phyloP scores from a whole-genome alignment of 2,329 filamentous ascomycete species.

The Fusarium sp. region DNA sequence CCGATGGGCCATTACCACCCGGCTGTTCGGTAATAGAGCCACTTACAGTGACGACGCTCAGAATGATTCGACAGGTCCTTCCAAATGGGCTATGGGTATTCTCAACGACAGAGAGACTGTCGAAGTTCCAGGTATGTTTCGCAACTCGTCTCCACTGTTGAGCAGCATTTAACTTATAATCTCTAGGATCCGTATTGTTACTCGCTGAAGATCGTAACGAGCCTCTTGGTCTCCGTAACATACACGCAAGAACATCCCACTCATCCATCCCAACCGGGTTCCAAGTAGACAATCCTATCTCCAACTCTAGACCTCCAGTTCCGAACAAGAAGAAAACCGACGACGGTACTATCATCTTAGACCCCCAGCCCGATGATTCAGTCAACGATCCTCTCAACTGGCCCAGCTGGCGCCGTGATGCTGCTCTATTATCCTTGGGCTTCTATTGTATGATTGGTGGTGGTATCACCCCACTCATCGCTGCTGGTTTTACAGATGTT shows the following conservation, averaged over 20 bases:
- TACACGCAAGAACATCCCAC: constrained; percentile 4
- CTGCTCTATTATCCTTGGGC: constrained; percentile 5
- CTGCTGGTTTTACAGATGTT: constrained; percentile 1
- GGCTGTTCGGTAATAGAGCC: neutral
- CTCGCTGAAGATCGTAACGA: constrained; percentile 9
- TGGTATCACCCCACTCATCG: constrained; percentile 11
- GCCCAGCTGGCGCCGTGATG: constrained; percentile 6
- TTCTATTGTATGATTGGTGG: constrained; percentile 11
- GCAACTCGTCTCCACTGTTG: too few species aligned
- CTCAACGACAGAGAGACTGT: constrained; percentile 4
- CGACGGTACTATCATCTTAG: constrained; percentile 6
- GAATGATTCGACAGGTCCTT: neutral
- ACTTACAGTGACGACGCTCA: neutral
- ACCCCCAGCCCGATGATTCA: constrained; percentile 6
- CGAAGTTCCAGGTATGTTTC: constrained; percentile 1
- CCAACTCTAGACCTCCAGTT: neutral
- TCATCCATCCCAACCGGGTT: constrained; percentile 5
- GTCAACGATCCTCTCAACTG: constrained; percentile 6
- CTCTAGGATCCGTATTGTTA: constrained; percentile 5
- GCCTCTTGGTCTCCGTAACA: constrained; percentile 10
- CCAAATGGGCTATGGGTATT: constrained; percentile 1
- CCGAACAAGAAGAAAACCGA: constrained; percentile 1
- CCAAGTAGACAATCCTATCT: neutral
- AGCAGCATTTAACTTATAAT: neutral
- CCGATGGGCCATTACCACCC: neutral